These are phyloP conservation scores for Strigomonas galati DNA, from an alignment of 208 protist genomes.

Conservation along the genomic window DNA sequence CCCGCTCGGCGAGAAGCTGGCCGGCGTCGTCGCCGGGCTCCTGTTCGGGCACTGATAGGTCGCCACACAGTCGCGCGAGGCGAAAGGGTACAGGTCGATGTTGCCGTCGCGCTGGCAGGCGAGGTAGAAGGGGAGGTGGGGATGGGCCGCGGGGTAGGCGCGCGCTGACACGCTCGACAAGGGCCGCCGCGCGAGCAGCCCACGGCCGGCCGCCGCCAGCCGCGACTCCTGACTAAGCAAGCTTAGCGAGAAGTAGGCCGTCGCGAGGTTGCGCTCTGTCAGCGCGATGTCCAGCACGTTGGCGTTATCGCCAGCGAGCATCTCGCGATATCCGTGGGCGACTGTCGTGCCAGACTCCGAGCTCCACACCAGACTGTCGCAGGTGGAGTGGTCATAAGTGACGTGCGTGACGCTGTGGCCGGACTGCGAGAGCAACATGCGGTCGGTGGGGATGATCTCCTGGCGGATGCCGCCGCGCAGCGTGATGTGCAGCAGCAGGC, in stretches of 20 bases:
- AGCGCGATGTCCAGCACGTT: constrained; percentile 41
- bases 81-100: constrained; percentile 81
- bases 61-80: constrained; percentile 59
- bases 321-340: constrained; percentile 66
- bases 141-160: constrained; percentile 49
- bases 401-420: constrained; percentile 47
- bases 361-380: constrained; percentile 78
- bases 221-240: constrained; percentile 27
- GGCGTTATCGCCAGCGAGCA: constrained; percentile 77
- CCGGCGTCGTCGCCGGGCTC: constrained; percentile 23
- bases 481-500: constrained; percentile 41
- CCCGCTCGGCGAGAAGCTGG: constrained; percentile 58
- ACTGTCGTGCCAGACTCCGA: constrained; percentile 56
- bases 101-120: constrained; percentile 48
- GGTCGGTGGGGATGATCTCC: constrained; percentile 33
- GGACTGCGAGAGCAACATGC: constrained; percentile 64
- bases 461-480: constrained; percentile 19
- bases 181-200: constrained; percentile 5
- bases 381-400: constrained; percentile 69
- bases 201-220: constrained; percentile 15
- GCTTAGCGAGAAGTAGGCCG: constrained; percentile 40
- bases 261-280: constrained; percentile 65
- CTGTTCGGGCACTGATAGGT: constrained; percentile 44
- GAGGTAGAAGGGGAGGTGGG: constrained; percentile 81
- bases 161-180: constrained; percentile 13